Evolutionary conservation across 805 yeast genomes (phyloP), one percentile per base, ranked within the genome.

Genomic region (Metschnikowia koreensis): DNA sequence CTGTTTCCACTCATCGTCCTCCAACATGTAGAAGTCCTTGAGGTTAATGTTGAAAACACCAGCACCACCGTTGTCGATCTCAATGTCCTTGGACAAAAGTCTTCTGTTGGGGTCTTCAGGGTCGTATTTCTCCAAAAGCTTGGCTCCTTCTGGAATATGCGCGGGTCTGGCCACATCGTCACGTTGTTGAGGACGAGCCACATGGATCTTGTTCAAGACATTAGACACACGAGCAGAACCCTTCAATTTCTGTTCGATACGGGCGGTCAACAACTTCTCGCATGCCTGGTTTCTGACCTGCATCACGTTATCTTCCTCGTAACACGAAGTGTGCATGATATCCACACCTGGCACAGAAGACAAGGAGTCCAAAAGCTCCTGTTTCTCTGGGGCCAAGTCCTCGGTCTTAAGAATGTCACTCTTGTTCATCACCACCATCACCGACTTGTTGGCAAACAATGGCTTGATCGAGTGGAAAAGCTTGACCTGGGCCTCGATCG

Each of bases 381-480:
- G 90, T 63, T 85, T 84, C 60, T 83, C 91, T 56, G 78, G 81
- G 60, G 81, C 88, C 60, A 94, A 81, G 70, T 94, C 97, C 71
- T 89, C 94, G 47, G 87, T 83, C 60, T 81, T 81, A 68, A 92
- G 82, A 59, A 94, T 88, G 77, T 94, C 99, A 46, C 92, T 84
- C 77, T 94, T 94, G 81, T 94, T 94, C 74, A 94, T 82, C 58
- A 94, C 97, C 61, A 94, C 93, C 81, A 94, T 79, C 48, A 94
- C 99, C 7, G 96, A 85, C 74, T 94, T 94, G 79, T 94, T 94
- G 60, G 97, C 97, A 66, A 94, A 94, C 65, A 94, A 80, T 39
- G 98, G 99, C 75, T 94, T 94, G 75, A 94, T 93, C 41, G 96
- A 88, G 72, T 94, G 96, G 84, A 92, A 94, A 58, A 94, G 80